phyloP scores from a whole-genome alignment of 2,329 filamentous ascomycete species.

The Hymenoscyphus fraxineus region DNA sequence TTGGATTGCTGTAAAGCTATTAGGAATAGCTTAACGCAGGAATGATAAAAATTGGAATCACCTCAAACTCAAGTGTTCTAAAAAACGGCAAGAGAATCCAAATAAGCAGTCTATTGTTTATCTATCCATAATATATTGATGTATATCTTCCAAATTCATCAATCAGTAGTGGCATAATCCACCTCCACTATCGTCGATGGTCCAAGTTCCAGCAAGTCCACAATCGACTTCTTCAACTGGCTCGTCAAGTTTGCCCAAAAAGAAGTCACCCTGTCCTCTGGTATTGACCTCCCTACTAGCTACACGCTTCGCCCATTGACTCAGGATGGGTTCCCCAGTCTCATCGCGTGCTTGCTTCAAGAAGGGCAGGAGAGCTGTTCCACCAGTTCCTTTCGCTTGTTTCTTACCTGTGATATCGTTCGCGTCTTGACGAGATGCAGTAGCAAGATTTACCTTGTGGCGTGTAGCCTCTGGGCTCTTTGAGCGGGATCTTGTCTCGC shows the following conservation, averaged over 20 bases:
- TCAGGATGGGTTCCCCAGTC: conserved; percentile 85
- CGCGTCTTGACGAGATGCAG: conserved; percentile 44
- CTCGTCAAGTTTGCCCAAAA: conserved; percentile 51
- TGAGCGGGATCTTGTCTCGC: conserved; percentile 65
- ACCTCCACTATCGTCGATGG: conserved; percentile 76
- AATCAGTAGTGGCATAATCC: conserved; percentile 41
- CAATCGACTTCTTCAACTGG: conserved; percentile 41
- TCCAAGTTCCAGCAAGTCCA: conserved; percentile 82
- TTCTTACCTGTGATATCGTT: conserved; percentile 41
- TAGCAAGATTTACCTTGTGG: conserved; percentile 60
- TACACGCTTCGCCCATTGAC: conserved; percentile 50
- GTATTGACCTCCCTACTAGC: conserved; percentile 36
- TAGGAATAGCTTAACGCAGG: too few relatives aligned
- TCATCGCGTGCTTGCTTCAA: conserved; percentile 95
- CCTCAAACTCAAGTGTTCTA: too few relatives aligned
- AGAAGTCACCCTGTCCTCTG: conserved; percentile 51
- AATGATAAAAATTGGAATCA: too few relatives aligned
- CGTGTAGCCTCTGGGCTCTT: conserved; percentile 47
- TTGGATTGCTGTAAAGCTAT: too few relatives aligned
- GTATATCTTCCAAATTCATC: neutral
- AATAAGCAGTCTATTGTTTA: neutral
- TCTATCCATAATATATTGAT: neutral
- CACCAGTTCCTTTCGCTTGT: conserved; percentile 83
- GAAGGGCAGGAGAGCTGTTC: conserved; percentile 91
- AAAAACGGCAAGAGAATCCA: too few relatives aligned